These are phyloP conservation scores for Fraxinus sp. DNA, from an alignment of 305 asterid species.

Conservation along the genomic window DNA sequence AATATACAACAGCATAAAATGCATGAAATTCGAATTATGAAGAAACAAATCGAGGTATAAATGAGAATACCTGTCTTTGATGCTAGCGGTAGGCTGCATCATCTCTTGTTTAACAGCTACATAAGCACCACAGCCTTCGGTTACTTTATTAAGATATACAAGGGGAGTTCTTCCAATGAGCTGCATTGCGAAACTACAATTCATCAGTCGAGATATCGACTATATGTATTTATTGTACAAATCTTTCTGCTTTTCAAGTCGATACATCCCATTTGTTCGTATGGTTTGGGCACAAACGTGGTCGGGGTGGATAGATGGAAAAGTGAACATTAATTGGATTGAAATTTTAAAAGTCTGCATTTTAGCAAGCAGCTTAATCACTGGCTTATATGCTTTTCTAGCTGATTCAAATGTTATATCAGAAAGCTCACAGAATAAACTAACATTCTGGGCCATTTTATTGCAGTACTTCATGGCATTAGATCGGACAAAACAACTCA, in stretches of 20 bases:
- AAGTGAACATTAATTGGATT: background rate
- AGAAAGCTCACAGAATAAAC: background rate
- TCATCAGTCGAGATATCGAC: background rate
- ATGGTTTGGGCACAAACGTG: background rate
- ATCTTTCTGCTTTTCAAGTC: background rate
- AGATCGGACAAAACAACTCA: background rate
- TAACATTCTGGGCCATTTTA: background rate
- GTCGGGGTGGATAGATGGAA: background rate
- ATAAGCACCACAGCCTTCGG: slow-evolving; percentile 87
- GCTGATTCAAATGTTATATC: background rate
- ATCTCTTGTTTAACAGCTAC: slow-evolving; percentile 93
- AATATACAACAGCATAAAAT: background rate
- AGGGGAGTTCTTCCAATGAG: slow-evolving; percentile 88
- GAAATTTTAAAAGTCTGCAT: background rate
- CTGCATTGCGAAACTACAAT: slow-evolving; percentile 40
- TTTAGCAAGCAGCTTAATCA: background rate
- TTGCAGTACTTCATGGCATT: background rate
- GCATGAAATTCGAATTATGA: background rate
- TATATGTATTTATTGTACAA: background rate
- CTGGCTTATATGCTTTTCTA: background rate
- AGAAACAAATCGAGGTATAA: background rate
- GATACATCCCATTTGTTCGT: background rate
- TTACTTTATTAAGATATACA: slow-evolving; percentile 77
- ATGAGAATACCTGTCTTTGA: slow-evolving; percentile 73
- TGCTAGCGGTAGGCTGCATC: slow-evolving; percentile 97